Evolutionary conservation across 1,284 basidiomycete genomes (phyloP), one percentile per base, ranked within the genome.

Genomic region (Trichosporon sp.): DNA sequence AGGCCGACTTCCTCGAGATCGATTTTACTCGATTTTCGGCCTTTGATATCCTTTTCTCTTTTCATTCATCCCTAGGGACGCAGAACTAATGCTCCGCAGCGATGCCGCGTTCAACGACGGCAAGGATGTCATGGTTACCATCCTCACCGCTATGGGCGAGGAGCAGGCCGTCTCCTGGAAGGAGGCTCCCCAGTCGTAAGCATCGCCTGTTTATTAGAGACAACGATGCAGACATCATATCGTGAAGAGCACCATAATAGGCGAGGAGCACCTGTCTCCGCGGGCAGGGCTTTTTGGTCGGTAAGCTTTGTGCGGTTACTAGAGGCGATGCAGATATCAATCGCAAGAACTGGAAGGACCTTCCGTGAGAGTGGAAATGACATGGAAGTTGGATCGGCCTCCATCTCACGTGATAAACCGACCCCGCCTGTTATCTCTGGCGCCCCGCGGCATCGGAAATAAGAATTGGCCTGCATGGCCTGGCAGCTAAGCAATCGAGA

Each of bases 141-240:
- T 98, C 82, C 87, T 96, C 83, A 86, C 89, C 75, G 91, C 95
- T 81, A 97, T 98, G 94, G 88, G 87, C 72, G 85, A 86, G 81
- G 86, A 87, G 80, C 91, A 91, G 87, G 92, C 91, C 73, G 91
- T 95, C 81, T 90, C 92, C 27, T 60, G 56, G 56, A 60, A 60
- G 56, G 56, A 60, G 27, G 56, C 56, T 31, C 56, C 56, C 56
- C 56, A 60, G 56, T 60, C 56, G 56, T 60, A 60, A 60, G 18
- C 47, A 25, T 51, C 47, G 47, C 47, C n/a, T 51, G 47, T 51
- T 51, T 42, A 42, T 42, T 42, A n/a, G 47, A 23, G 47, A 51
- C 47, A 21, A 51, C 47, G 47, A 51, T 51, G 47, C 47, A 51
- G 47, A 51, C 47, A 9, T 23, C 9, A 51, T 51, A 23, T 51